Evolutionary conservation across 164 flowering plant species (phyloP).

Genomic region (Houttuynia cordata): DNA sequence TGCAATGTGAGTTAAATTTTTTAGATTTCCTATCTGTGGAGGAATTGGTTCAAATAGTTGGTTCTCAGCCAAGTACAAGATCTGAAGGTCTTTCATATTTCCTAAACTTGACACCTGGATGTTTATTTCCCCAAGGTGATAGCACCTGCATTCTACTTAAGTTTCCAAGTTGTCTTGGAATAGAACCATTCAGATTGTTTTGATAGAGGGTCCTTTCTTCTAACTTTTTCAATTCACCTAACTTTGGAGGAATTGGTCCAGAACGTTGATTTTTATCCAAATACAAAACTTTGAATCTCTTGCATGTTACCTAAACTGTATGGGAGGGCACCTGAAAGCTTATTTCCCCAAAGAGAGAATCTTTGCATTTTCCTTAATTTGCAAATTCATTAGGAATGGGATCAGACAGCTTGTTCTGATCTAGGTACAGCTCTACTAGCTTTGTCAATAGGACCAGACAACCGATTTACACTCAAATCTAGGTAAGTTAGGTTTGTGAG

Average conservation of each 20-base stretch:
- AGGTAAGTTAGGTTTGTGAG: too few relatives aligned
- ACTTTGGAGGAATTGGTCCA: neutral
- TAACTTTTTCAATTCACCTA: neutral
- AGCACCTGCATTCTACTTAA: too few relatives aligned
- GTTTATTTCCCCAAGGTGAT: neutral
- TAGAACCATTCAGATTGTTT: neutral
- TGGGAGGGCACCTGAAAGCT: neutral
- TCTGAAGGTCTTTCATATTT: too few relatives aligned
- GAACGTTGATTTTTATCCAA: neutral
- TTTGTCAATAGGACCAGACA: too few relatives aligned
- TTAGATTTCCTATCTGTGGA: too few relatives aligned
- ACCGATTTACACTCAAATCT: too few relatives aligned
- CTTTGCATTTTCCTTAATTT: neutral
- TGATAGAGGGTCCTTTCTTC: neutral
- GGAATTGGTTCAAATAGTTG: too few relatives aligned
- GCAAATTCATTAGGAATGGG: neutral
- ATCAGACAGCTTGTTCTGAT: neutral
- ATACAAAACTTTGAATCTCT: neutral
- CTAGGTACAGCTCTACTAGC: too few relatives aligned
- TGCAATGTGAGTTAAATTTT: too few relatives aligned
- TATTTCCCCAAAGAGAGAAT: neutral
- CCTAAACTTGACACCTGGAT: neutral
- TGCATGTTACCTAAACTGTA: neutral
- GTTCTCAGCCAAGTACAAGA: too few relatives aligned
- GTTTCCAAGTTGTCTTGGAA: neutral